Conservation (phyloP, 352 stramenopile genomes). For the Globisporangium splendens region DNA sequence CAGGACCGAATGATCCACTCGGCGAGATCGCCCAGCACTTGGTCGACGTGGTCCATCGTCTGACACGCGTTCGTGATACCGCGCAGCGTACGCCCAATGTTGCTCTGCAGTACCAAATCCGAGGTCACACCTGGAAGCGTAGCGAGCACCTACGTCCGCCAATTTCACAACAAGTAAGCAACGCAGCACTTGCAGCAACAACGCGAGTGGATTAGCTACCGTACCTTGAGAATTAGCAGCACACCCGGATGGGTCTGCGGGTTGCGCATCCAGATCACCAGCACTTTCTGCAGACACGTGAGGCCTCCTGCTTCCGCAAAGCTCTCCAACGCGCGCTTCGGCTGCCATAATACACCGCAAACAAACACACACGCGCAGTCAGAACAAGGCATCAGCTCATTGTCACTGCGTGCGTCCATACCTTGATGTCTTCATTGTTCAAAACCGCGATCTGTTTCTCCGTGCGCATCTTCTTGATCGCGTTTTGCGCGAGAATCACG, state of each 20-base stretch:
- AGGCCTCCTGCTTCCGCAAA: constrained; percentile 69
- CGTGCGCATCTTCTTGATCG: constrained; percentile 33
- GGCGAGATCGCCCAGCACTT: constrained; percentile 46
- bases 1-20: constrained; percentile 63
- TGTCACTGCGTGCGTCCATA: background rate
- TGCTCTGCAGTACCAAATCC: constrained; percentile 41
- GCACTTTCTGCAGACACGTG: constrained; percentile 39
- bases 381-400: no score
- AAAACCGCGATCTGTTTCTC: constrained; percentile 56
- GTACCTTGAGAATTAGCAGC: constrained; percentile 51
- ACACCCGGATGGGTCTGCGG: constrained; percentile 37
- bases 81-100: constrained; percentile 53
- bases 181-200: no score
- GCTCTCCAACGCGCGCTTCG: constrained; percentile 46
- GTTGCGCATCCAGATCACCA: constrained; percentile 50
- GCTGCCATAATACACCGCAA: constrained; percentile 19
- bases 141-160: constrained; percentile 24
- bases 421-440: constrained; percentile 64
- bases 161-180: no score
- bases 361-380: background rate
- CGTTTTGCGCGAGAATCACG: constrained; percentile 52
- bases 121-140: constrained; percentile 55
- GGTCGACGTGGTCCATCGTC: constrained; percentile 33
- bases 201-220: background rate
- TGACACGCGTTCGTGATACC: constrained; percentile 38